These are phyloP conservation scores for Phialophora expanda DNA, from an alignment of 2,329 filamentous ascomycete genomes.

Conservation along the genomic window DNA sequence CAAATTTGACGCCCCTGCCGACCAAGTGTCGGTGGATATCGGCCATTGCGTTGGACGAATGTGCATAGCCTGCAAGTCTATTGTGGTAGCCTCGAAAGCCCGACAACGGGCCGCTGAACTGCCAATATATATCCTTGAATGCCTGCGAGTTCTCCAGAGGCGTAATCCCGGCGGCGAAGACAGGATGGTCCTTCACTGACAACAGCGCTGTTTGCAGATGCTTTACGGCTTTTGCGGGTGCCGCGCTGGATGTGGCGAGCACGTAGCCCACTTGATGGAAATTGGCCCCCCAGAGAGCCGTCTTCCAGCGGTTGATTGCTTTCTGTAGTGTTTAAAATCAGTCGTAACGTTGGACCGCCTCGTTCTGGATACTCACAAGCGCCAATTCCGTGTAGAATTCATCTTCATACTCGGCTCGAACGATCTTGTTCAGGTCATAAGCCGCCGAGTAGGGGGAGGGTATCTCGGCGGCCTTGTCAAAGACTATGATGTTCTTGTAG, in stretches of 20 bases:
- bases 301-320: constrained; percentile 51
- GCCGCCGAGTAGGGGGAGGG: constrained; percentile 55
- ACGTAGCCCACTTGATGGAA: constrained; percentile 54
- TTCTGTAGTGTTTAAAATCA: constrained; percentile 36
- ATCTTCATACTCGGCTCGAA: constrained; percentile 39
- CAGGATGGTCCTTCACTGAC: constrained; percentile 47
- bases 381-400: constrained; percentile 38
- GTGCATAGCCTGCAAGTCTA: constrained; percentile 60
- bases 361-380: constrained; percentile 29
- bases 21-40: constrained; percentile 60
- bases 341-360: background rate
- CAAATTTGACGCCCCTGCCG: constrained; percentile 54
- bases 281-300: constrained; percentile 51
- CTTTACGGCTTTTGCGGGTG: constrained; percentile 40
- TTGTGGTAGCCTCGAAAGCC: constrained; percentile 67
- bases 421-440: constrained; percentile 57
- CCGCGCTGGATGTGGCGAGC: constrained; percentile 48
- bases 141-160: constrained; percentile 51
- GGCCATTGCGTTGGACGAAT: constrained; percentile 57
- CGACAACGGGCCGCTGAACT: constrained; percentile 55
- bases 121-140: constrained; percentile 52
- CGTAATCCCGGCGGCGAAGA: constrained; percentile 43
- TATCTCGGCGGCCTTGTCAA: constrained; percentile 52
- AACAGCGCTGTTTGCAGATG: constrained; percentile 43
- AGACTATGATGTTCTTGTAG: constrained; percentile 56